These are phyloP conservation scores for Cutaneotrichosporon sp. DNA, from an alignment of 1,284 basidiomycete species.

Conservation along the genomic window DNA sequence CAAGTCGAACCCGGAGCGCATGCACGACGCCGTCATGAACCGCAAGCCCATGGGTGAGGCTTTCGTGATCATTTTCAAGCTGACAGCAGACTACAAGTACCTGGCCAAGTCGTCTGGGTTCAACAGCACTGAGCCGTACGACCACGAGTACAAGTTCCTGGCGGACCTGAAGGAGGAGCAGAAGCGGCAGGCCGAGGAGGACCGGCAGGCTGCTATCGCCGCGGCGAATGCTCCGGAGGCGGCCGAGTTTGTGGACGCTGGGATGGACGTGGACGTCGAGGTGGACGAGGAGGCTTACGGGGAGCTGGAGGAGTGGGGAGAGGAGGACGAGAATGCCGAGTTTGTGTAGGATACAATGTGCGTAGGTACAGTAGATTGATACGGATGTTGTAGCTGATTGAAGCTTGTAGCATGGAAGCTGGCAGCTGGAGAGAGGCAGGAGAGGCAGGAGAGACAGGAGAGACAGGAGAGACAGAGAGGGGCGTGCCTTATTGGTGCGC, in stretches of 20 bases:
- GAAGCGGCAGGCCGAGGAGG: conserved; percentile 18
- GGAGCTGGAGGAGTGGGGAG: not conserved
- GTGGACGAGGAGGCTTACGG: not conserved
- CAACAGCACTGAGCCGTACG: conserved; percentile 30
- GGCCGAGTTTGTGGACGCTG: conserved; percentile 5
- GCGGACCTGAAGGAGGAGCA: conserved; percentile 36
- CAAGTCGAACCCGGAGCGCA: conserved; percentile 35
- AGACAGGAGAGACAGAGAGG: not conserved
- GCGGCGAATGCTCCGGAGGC: conserved; percentile 13
- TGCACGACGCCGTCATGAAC: conserved; percentile 41
- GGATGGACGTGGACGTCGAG: not conserved
- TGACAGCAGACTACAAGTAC: conserved; percentile 35
- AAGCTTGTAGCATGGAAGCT: not conserved
- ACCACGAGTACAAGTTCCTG: conserved; percentile 34
- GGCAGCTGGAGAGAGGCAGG: too few relatives aligned
- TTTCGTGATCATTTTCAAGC: too few relatives aligned
- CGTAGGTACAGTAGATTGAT: too few relatives aligned
- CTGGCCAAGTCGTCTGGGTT: conserved; percentile 41
- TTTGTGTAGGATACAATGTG: not conserved
- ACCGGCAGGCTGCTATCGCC: not conserved
- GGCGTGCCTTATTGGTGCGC: conserved; percentile 9
- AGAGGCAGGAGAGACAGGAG: too few relatives aligned
- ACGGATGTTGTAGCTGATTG: too few relatives aligned
- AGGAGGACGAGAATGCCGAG: not conserved
- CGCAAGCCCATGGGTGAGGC: conserved; percentile 36